phyloP scores from a whole-genome alignment of 2,329 filamentous ascomycete species.

The Trichoderma breve region DNA sequence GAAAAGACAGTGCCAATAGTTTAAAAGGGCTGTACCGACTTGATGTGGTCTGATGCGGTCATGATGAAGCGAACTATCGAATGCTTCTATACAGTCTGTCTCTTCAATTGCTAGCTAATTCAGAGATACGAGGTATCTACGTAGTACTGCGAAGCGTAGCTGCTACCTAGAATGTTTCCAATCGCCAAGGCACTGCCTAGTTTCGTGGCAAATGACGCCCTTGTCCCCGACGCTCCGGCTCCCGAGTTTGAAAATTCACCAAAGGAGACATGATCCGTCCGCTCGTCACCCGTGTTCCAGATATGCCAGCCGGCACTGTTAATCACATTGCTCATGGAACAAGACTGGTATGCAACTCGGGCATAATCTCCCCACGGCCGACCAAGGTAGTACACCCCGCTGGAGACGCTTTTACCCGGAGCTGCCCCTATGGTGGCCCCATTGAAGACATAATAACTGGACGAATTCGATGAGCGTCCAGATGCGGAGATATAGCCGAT shows the following conservation, averaged over 20 bases:
- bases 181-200: not conserved
- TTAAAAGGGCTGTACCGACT: not conserved
- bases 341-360: not conserved
- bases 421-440: not conserved
- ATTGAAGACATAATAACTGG: not conserved
- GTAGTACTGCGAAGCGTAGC: not conserved
- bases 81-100: not conserved
- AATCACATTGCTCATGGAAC: not conserved
- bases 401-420: not conserved
- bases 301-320: not conserved
- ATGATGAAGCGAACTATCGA: too few relatives aligned
- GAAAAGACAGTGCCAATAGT: not conserved
- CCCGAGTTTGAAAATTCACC: not conserved
- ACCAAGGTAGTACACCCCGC: not conserved
- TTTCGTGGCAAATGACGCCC: not conserved
- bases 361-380: not conserved
- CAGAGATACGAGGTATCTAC: not conserved
- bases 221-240: not conserved
- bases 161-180: not conserved
- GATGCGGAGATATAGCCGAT: not conserved
- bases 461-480: not conserved
- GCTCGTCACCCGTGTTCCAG: not conserved
- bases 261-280: not conserved
- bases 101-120: not conserved
- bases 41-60: not conserved